phyloP scores from a whole-genome alignment of 2,329 filamentous ascomycete genomes.

The Bipolaris gigantea region DNA sequence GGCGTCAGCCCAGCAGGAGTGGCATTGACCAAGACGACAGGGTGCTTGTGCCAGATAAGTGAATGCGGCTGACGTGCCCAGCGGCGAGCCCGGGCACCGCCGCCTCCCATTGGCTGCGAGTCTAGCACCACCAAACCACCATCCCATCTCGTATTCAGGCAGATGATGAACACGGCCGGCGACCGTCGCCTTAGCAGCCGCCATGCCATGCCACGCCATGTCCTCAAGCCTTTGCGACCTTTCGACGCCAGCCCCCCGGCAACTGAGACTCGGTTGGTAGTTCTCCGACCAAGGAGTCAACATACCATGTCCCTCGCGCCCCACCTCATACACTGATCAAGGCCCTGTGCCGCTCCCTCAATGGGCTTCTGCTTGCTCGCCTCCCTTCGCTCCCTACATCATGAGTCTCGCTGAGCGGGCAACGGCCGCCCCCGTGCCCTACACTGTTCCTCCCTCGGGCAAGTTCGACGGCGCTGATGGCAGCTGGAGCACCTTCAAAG shows the following conservation, averaged over 20 bases:
- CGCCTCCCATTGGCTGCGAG: conserved; percentile 13
- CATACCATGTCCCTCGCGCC: conserved; percentile 1
- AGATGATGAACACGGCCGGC: not conserved
- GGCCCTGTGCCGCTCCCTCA: not conserved
- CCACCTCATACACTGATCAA: not conserved
- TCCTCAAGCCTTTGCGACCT: not conserved
- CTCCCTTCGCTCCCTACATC: conserved; percentile 14
- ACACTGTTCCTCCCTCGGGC: conserved; percentile 37
- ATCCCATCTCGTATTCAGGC: conserved; percentile 23
- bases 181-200: not conserved
- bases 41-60: not conserved
- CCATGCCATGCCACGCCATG: conserved; percentile 15
- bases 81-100: conserved; percentile 3
- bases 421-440: conserved; percentile 26
- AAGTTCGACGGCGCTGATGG: conserved; percentile 48
- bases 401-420: conserved; percentile 29
- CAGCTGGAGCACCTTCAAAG: conserved; percentile 47
- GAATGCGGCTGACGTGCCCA: conserved; percentile 15
- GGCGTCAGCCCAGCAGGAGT: not conserved
- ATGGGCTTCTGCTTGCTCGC: not conserved
- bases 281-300: not conserved
- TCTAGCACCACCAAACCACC: not conserved
- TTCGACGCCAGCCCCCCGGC: not conserved
- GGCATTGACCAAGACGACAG: not conserved
- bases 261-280: not conserved